Conservation (phyloP, 2,329 filamentous ascomycete genomes). For the Cadophora sp. region DNA sequence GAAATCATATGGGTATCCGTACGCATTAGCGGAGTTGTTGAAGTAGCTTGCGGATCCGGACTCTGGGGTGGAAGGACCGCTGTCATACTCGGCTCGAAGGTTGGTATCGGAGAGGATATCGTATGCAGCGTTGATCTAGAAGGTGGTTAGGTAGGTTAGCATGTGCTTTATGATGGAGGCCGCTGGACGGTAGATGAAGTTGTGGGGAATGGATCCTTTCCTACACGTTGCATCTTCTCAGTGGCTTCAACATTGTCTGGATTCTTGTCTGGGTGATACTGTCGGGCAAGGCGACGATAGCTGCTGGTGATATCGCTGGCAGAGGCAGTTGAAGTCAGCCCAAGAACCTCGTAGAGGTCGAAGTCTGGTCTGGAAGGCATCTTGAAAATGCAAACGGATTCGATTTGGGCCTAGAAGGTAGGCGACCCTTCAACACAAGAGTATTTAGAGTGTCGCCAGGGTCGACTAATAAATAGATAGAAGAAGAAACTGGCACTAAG, state of each 20-base stretch:
- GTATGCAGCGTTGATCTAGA: constrained; percentile 32
- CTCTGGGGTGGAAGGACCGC: background rate
- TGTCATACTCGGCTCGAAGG: constrained; percentile 9
- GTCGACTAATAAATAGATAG: too few relatives aligned
- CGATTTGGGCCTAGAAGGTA: background rate
- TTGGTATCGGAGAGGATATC: constrained; percentile 29
- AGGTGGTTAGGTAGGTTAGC: background rate
- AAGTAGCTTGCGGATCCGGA: background rate
- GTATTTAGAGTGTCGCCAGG: background rate
- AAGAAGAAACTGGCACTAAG: background rate
- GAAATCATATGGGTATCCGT: background rate
- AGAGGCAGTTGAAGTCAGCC: constrained; percentile 25
- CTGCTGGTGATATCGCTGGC: constrained; percentile 27
- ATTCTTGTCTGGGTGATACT: constrained; percentile 38
- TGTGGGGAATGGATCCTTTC: background rate
- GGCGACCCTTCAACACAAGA: background rate
- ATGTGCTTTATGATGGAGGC: background rate
- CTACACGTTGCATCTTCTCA: constrained; percentile 32
- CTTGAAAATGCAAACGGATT: constrained; percentile 1
- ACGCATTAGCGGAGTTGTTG: background rate
- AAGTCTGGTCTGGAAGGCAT: constrained; percentile 30
- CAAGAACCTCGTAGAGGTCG: constrained; percentile 31
- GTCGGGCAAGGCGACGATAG: constrained; percentile 31
- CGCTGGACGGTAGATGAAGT: background rate
- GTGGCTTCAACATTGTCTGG: constrained; percentile 30